A percentile compares a stretch with the other conserved stretches of the same genome.
These are phyloP conservation scores for Neoscytalidium dimidiatum DNA, from an alignment of 2,329 filamentous ascomycete genomes.

Conservation along the genomic window DNA sequence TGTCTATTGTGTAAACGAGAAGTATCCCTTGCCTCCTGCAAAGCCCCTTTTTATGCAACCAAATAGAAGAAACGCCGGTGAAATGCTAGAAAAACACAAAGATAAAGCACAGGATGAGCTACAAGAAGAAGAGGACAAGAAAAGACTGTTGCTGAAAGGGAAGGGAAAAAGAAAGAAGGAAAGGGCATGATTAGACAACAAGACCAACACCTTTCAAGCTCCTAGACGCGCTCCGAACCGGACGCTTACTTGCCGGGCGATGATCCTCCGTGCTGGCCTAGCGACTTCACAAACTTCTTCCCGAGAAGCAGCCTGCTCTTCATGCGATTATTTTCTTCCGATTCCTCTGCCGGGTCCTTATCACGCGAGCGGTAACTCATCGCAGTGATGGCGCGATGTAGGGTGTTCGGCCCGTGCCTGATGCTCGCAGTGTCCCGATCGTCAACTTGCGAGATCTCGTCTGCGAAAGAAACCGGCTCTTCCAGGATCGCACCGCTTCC, in stretches of 20 bases:
- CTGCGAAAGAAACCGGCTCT: slow-evolving; percentile 29
- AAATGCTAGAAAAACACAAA: neutral
- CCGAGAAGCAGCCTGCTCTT: slow-evolving; percentile 25
- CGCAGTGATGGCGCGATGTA: slow-evolving; percentile 34
- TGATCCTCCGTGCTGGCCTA: neutral
- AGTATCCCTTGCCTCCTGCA: neutral
- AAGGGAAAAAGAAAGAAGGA: neutral
- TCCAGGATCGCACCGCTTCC: neutral
- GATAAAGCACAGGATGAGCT: neutral
- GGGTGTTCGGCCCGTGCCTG: slow-evolving; percentile 33
- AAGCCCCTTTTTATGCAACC: neutral
- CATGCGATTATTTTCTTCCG: slow-evolving; percentile 23
- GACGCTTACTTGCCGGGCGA: neutral
- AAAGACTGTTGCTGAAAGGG: neutral
- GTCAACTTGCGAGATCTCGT: slow-evolving; percentile 27
- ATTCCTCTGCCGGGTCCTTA: slow-evolving; percentile 18
- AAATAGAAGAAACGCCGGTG: neutral
- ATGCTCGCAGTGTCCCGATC: slow-evolving; percentile 25
- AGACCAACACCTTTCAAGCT: neutral
- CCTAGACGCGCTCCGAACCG: neutral
- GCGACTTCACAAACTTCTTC: slow-evolving; percentile 23
- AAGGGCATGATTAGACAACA: neutral
- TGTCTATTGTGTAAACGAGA: slow-evolving; percentile 2
- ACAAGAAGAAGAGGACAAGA: neutral
- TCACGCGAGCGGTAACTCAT: slow-evolving; percentile 25